Evolutionary conservation across 2,329 filamentous ascomycete species (phyloP).

Genomic region (Aspergillus melleus): DNA sequence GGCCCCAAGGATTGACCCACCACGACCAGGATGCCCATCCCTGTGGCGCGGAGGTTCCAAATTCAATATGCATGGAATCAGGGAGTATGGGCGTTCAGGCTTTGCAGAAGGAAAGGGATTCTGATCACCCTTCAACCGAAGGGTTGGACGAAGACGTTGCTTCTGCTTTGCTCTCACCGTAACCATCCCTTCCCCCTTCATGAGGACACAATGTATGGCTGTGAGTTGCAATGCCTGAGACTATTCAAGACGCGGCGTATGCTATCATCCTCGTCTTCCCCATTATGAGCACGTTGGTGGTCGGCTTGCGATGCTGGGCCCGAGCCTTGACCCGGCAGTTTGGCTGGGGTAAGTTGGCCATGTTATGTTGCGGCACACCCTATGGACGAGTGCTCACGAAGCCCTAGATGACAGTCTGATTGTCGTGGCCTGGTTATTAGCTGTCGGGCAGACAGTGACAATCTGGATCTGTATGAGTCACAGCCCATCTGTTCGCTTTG

Average conservation of each 20-base stretch:
- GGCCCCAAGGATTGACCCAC: background rate
- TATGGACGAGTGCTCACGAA: background rate
- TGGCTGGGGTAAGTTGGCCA: background rate
- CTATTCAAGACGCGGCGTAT: background rate
- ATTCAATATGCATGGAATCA: background rate
- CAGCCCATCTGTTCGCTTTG: background rate
- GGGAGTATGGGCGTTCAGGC: background rate
- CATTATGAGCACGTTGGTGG: background rate
- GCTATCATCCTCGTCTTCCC: background rate
- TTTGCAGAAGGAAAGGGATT: background rate
- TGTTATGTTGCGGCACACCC: background rate
- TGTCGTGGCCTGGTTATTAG: background rate
- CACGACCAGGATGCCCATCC: background rate
- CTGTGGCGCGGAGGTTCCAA: background rate
- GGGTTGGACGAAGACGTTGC: background rate
- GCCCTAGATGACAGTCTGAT: background rate
- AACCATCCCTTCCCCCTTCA: background rate
- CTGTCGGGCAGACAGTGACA: background rate
- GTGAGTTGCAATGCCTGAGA: background rate
- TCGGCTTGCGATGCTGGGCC: background rate
- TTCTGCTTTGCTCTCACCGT: background rate
- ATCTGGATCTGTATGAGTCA: constrained; percentile 15
- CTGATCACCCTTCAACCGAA: background rate
- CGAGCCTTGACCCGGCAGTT: background rate
- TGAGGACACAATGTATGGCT: background rate